Base-by-base conservation (phyloP, 2,329 filamentous ascomycete species). In the Hypoxylon sp. region DNA sequence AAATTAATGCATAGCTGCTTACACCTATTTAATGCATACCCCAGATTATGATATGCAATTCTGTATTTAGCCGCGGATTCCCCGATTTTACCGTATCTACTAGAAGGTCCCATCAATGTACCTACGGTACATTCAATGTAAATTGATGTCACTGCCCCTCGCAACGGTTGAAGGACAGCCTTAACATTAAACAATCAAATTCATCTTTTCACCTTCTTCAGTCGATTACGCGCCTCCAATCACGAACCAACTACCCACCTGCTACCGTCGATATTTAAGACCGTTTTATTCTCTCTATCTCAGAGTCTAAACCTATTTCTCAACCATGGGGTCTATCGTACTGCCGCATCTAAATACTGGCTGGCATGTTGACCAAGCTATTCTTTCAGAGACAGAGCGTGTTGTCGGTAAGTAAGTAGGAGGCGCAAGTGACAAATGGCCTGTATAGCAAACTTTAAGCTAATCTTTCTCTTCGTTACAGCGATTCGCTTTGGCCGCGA, bases 311-410 rank as follows among this genome's bases (percentile, higher is more conserved):
- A 3, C 11, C 4, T 35, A 22, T 56, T 33, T 31, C 42, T 58
- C 11, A 31, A 63, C 13, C 6, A 88, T 88, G 86, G 94, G 94
- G 75, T 97, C 94, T 76, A 92, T 98, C 70, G 92, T 97, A 54
- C 90, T 99, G 58, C 95, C 95, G 50, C 95, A 98, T 81, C 88
- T 99, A 51, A 88, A 89, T 74, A 94, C 92, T 46, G 96, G 93
- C 80, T 99, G 95, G 96, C 96, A 99, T 81, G 96, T 99, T 78
- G 96, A 98, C 85, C 94, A 98, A 83, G 94, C 94, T 71, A 98
- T 98, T 78, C 90, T 93, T 77, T 80, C 77, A 50, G 94, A 98
- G 83, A 94, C 97, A 78, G 95, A 98, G 78, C 91, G 95, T 55
- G 89, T 98, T 1, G 93, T 97, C 8, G 68, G 68, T 70, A 50